Evolutionary conservation across 2,329 filamentous ascomycete species (phyloP).

Genomic region (Neurospora sp.): DNA sequence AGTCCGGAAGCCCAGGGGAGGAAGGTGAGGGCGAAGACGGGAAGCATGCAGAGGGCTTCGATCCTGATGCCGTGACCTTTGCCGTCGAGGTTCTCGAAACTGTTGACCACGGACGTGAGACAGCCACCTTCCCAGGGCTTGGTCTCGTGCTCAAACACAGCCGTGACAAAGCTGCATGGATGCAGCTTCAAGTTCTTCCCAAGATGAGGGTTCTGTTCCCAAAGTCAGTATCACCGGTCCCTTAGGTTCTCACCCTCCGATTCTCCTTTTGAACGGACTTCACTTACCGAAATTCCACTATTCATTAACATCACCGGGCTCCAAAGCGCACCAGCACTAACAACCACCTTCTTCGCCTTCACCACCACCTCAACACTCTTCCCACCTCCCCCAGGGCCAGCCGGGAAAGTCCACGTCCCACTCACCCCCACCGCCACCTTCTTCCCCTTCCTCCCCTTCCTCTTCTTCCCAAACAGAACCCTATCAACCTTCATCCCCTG

Average conservation of each 20-base stretch:
- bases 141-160: conserved; percentile 52
- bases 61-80: conserved; percentile 71
- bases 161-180: conserved; percentile 29
- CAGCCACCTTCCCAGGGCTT: conserved; percentile 58
- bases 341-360: conserved; percentile 64
- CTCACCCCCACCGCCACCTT: conserved; percentile 51
- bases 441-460: conserved; percentile 30
- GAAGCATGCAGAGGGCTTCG: conserved; percentile 61
- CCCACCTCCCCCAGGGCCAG: conserved; percentile 47
- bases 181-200: conserved; percentile 71
- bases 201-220: conserved; percentile 56
- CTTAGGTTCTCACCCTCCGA: not conserved
- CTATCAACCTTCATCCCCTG: conserved; percentile 67
- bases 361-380: conserved; percentile 53
- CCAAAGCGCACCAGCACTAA: conserved; percentile 62
- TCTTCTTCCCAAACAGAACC: conserved; percentile 47
- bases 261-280: too few species aligned
- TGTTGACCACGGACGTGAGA: conserved; percentile 63
- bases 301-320: conserved; percentile 63
- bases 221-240: not conserved
- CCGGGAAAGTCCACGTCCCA: conserved; percentile 47
- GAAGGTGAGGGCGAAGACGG: conserved; percentile 48
- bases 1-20: conserved; percentile 57
- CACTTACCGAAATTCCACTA: conserved; percentile 60
- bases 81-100: conserved; percentile 69